Percentiles rank a stretch among this genome's conserved stretches.
phyloP scores from a whole-genome alignment of 148 eudicot species.

The Rhododendron ferrugineum region DNA sequence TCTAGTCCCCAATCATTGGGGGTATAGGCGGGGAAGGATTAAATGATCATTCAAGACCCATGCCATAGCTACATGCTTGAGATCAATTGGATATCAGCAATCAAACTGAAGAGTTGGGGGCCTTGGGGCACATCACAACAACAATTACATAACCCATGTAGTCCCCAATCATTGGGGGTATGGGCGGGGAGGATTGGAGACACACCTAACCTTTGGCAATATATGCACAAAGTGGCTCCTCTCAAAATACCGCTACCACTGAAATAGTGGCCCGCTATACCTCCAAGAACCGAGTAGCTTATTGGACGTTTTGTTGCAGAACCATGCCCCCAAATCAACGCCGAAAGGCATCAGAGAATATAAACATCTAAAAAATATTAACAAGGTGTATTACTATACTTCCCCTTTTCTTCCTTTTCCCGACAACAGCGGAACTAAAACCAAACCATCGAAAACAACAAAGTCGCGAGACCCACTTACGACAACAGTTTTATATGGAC shows the following conservation, averaged over 20 bases:
- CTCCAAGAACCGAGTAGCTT: not conserved
- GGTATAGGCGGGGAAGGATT: not conserved
- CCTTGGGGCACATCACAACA: no score
- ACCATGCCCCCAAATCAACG: no score
- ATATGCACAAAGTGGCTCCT: not conserved
- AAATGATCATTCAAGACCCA: not conserved
- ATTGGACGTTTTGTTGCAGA: no score
- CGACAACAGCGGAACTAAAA: not conserved
- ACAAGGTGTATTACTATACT: not conserved
- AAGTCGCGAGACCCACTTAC: constrained; percentile 4
- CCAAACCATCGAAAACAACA: constrained; percentile 11
- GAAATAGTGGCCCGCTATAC: not conserved
- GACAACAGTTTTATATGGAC: not conserved
- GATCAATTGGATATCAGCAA: not conserved
- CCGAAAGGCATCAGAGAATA: no score
- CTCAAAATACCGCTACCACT: not conserved
- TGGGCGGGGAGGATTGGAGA: not conserved
- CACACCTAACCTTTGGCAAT: not conserved
- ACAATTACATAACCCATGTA: no score
- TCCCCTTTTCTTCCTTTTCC: not conserved
- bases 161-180: no score
- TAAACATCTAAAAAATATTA: not conserved
- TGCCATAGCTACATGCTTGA: not conserved
- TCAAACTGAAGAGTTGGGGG: not conserved
- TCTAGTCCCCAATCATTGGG: no score